These are phyloP conservation scores for Aspergillus floridensis DNA, from an alignment of 2,329 filamentous ascomycete genomes.

Conservation along the genomic window DNA sequence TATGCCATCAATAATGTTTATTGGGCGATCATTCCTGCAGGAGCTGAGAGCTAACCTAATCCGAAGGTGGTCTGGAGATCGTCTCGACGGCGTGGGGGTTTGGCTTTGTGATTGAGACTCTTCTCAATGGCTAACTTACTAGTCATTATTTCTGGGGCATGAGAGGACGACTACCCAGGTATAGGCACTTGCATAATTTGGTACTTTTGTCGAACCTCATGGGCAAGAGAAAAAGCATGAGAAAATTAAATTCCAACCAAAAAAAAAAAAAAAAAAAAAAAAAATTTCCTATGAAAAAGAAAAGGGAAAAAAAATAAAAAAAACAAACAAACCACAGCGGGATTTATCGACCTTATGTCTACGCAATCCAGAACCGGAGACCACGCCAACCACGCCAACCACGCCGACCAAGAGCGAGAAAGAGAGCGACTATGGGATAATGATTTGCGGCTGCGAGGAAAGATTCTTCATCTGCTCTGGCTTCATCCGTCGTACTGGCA, in stretches of 20 bases:
- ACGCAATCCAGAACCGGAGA: background rate
- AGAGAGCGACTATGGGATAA: background rate
- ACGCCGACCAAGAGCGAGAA: background rate
- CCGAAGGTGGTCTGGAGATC: background rate
- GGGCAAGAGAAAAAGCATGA: background rate
- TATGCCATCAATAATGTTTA: background rate
- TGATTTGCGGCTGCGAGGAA: background rate
- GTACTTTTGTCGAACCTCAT: background rate
- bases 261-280: background rate
- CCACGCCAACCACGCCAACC: background rate
- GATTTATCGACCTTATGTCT: background rate
- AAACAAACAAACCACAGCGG: background rate
- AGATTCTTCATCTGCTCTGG: background rate
- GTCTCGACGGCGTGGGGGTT: background rate
- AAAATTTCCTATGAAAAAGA: background rate
- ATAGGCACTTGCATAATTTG: background rate
- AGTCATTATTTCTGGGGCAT: background rate
- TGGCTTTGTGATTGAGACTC: background rate
- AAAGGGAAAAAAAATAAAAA: background rate
- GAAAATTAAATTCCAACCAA: background rate
- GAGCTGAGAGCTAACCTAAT: background rate
- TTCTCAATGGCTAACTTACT: background rate
- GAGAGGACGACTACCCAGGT: background rate
- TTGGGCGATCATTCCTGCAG: background rate
- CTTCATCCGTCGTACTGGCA: background rate